These are phyloP conservation scores for Grosmannia clavigera DNA, from an alignment of 2,329 filamentous ascomycete species.

Conservation along the genomic window DNA sequence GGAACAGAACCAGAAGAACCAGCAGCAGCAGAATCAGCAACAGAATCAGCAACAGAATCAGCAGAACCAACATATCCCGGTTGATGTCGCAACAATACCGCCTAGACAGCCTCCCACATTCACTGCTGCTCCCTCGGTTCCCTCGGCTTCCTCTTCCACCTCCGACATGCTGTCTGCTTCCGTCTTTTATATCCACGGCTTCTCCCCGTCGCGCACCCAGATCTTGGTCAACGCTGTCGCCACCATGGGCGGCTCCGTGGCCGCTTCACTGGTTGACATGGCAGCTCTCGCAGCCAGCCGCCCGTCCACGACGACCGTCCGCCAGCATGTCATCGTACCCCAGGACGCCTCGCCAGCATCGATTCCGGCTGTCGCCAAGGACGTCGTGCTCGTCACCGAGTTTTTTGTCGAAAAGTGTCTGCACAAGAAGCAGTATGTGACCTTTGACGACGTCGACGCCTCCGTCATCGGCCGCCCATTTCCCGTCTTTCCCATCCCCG, in stretches of 20 bases:
- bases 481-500: slow-evolving; percentile 53
- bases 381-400: slow-evolving; percentile 56
- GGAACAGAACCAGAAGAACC: background rate
- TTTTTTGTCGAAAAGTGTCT: slow-evolving; percentile 91
- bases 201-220: slow-evolving; percentile 37
- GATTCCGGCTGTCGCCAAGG: slow-evolving; percentile 27
- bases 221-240: slow-evolving; percentile 34
- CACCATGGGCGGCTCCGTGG: slow-evolving; percentile 34
- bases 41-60: too few species aligned
- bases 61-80: too few species aligned
- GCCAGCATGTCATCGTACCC: slow-evolving; percentile 42
- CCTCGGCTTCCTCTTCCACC: background rate
- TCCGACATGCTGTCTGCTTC: slow-evolving; percentile 34
- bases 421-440: slow-evolving; percentile 57
- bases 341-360: slow-evolving; percentile 34
- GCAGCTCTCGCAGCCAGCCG: slow-evolving; percentile 16
- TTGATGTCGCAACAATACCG: too few species aligned
- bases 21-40: background rate
- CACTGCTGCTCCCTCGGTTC: too few species aligned
- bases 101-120: too few species aligned
- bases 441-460: slow-evolving; percentile 51
- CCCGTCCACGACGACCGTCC: slow-evolving; percentile 5
- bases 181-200: slow-evolving; percentile 49
- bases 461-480: slow-evolving; percentile 72
- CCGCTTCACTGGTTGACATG: slow-evolving; percentile 28